phyloP scores from a whole-genome alignment of 2,329 filamentous ascomycete species.

The Lasiodiplodia sp. region DNA sequence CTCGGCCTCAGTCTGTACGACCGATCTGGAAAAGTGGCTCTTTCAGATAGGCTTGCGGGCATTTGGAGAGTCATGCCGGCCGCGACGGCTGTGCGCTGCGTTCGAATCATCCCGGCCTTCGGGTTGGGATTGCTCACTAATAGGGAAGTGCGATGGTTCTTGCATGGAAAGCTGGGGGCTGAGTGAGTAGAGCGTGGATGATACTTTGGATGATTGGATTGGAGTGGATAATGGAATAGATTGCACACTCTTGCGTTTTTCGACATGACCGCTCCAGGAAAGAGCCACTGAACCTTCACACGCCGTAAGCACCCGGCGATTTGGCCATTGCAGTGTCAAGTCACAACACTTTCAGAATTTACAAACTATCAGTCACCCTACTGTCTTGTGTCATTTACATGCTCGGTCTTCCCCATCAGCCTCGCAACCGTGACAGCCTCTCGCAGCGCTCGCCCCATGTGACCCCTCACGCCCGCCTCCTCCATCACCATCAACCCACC shows the following conservation, averaged over 20 bases:
- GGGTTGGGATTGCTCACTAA: slow-evolving; percentile 40
- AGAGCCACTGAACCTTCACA: not conserved
- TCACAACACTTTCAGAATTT: not conserved
- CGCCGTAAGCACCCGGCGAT: not conserved
- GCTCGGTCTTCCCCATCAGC: slow-evolving; percentile 48
- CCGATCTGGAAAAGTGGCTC: slow-evolving; percentile 14
- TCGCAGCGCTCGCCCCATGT: slow-evolving; percentile 49
- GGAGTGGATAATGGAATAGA: not conserved
- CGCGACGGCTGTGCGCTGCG: slow-evolving; percentile 39
- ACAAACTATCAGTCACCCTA: not conserved
- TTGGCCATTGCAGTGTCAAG: not conserved
- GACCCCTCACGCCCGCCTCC: slow-evolving; percentile 40
- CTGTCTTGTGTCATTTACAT: slow-evolving; percentile 54
- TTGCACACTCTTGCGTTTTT: not conserved
- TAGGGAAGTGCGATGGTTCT: slow-evolving; percentile 36
- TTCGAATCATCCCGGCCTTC: slow-evolving; percentile 42
- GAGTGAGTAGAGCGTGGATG: not conserved
- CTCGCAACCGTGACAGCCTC: slow-evolving; percentile 58
- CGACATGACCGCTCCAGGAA: no score
- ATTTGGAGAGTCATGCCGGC: slow-evolving; percentile 35
- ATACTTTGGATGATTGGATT: not conserved
- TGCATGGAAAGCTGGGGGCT: slow-evolving; percentile 31
- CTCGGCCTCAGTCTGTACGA: slow-evolving; percentile 40
- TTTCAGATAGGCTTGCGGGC: slow-evolving; percentile 27
- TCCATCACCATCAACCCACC: slow-evolving; percentile 45